Evolutionary conservation across 208 protist genomes (phyloP).

Genomic region (Leishmania major): DNA sequence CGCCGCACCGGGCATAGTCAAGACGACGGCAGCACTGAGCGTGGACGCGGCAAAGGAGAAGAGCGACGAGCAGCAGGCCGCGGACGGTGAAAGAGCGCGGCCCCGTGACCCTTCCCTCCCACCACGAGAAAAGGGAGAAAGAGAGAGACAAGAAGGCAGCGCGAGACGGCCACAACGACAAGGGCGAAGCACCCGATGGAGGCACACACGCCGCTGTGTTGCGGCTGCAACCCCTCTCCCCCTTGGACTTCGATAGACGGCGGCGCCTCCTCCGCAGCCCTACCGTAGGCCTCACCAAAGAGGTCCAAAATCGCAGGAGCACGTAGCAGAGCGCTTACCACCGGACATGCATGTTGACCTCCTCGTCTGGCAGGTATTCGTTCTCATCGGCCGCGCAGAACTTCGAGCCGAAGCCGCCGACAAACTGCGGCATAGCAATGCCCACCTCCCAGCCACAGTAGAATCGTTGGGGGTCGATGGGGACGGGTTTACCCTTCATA

Average conservation of each 20-base stretch:
- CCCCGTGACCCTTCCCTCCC: no score
- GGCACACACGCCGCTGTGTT: not conserved
- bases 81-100: no score
- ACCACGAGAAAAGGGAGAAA: no score
- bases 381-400: slow-evolving; percentile 41
- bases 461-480: not conserved
- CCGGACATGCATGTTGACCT: slow-evolving; percentile 22
- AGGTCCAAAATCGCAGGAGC: slow-evolving; percentile 32
- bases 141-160: no score
- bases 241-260: not conserved
- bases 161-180: not conserved
- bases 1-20: not conserved
- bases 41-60: no score
- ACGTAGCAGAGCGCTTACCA: slow-evolving; percentile 34
- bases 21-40: no score
- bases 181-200: not conserved
- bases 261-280: slow-evolving; percentile 21
- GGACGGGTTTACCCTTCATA: not conserved
- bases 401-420: slow-evolving; percentile 33
- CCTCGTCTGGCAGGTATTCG: slow-evolving; percentile 18
- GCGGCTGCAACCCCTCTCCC: not conserved
- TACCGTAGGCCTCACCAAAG: slow-evolving; percentile 40
- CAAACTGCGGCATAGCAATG: slow-evolving; percentile 39
- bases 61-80: no score
- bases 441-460: slow-evolving; percentile 40